These are phyloP conservation scores for Fraxinus sp. DNA, from an alignment of 305 asterid genomes.

Conservation along the genomic window DNA sequence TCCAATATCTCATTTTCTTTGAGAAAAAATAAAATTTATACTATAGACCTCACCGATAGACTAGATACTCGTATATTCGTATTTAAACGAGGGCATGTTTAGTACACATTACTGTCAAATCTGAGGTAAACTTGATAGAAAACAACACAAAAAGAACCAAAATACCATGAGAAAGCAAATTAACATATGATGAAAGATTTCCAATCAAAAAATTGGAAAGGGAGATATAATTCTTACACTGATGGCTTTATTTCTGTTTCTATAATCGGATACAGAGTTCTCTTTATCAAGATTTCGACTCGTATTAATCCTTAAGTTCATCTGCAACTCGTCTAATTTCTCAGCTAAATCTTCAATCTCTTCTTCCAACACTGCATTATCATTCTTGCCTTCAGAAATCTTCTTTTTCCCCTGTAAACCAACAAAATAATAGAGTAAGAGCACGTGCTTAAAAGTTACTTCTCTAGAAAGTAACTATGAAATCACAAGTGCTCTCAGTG, in stretches of 20 bases:
- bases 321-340: constrained; percentile 27
- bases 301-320: constrained; percentile 27
- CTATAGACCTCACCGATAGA: not conserved
- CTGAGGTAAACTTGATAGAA: not conserved
- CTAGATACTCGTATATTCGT: not conserved
- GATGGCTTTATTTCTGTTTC: constrained; percentile 23
- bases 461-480: not conserved
- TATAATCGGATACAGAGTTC: constrained; percentile 19
- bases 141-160: not conserved
- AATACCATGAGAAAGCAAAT: not conserved
- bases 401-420: constrained; percentile 37
- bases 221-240: constrained; percentile 41
- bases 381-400: constrained; percentile 40
- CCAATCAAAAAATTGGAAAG: not conserved
- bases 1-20: not conserved
- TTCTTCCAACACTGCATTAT: constrained; percentile 36
- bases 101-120: not conserved
- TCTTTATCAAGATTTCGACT: constrained; percentile 28
- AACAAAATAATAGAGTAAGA: not conserved
- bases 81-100: not conserved
- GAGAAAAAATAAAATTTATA: not conserved
- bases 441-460: not conserved
- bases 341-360: constrained; percentile 41
- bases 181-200: not conserved
- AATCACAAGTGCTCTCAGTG: not conserved